These are phyloP conservation scores for Ogataea ganodermae DNA, from an alignment of 805 yeast genomes.

Conservation along the genomic window DNA sequence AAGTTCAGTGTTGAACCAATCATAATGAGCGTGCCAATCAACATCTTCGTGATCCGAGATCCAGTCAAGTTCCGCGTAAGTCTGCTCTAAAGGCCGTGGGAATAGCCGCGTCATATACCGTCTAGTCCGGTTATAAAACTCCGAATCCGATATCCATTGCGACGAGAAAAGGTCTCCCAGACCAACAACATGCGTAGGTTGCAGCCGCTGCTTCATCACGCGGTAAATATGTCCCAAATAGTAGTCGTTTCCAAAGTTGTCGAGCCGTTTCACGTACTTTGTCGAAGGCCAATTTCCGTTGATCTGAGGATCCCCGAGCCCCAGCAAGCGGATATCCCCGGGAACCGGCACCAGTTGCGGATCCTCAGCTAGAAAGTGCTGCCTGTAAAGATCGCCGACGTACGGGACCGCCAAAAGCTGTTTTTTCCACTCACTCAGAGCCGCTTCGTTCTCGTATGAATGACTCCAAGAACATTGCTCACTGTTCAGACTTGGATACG, in stretches of 20 bases:
- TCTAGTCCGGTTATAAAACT: constrained; percentile 76
- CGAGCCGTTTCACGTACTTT: constrained; percentile 70
- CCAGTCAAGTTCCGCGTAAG: constrained; percentile 49
- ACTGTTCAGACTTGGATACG: constrained; percentile 68
- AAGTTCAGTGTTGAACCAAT: constrained; percentile 34
- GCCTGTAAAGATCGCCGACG: constrained; percentile 36
- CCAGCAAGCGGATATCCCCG: constrained; percentile 57
- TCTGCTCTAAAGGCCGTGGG: constrained; percentile 55
- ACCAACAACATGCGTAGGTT: constrained; percentile 82
- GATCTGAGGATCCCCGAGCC: constrained; percentile 97
- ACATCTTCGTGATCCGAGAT: constrained; percentile 51
- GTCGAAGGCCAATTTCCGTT: constrained; percentile 82
- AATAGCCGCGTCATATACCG: constrained; percentile 73
- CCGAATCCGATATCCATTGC: constrained; percentile 92
- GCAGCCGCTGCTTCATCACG: constrained; percentile 60
- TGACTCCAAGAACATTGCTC: constrained; percentile 63
- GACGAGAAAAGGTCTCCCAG: constrained; percentile 92
- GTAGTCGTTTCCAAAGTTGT: constrained; percentile 86
- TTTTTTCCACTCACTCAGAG: constrained; percentile 18
- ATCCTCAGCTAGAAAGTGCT: constrained; percentile 32
- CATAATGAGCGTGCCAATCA: constrained; percentile 53
- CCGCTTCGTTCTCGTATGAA: constrained; percentile 25
- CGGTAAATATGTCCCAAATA: constrained; percentile 82
- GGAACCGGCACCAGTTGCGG: constrained; percentile 13
- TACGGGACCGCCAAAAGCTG: constrained; percentile 32